Base-by-base conservation (phyloP, 164 flowering plant genomes). In the Nelumbo lutea region DNA sequence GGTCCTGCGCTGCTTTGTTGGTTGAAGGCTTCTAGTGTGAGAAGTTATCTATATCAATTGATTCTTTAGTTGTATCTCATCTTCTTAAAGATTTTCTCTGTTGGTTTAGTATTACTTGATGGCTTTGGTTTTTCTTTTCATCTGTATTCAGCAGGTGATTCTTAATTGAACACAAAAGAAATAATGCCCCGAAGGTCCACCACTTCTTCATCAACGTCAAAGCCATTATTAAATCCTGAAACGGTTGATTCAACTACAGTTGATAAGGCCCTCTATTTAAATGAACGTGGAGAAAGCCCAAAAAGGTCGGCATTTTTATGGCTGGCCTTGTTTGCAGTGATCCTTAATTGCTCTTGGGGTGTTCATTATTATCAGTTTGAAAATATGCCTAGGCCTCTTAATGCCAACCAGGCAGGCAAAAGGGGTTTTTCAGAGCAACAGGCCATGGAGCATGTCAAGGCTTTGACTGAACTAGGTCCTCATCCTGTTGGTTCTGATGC, bases 401-500 rank as follows among this genome's bases (percentile, higher is more conserved):
- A 66, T 1, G 79, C 85, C 51, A 77, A 85, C 41, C 85, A 90
- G 68, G 96, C 85, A 0, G 97, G 98, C 6, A 92, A 90, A 55
- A 77, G 92, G 55, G 97, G 98, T 6, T 95, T 95, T 67, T 89
- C 98, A 1, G 98, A 92, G 81, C 63, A 72, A 10, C 86, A 74
- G 73, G 97, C 97, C 0, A 68, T 89, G 80, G 80, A 88, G 67
- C 98, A 95, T 72, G 91, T 90, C 50, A 75, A 77, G 75, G 85
- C 85, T 1, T 81, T 95, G 77, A 85, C 93, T 63, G 60, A 73
- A 56, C 70, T 92, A 11, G 97, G 98, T 64, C 98, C 98, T 56
- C 98, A 89, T 77, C 85, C 93, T 56, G 88, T 95, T 78, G 97
- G 90, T 61, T 90, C 97, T 46, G 88, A 84, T 77, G 89, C 90